Conservation (phyloP, 2,329 filamentous ascomycete species). For the Penicillium sp. region DNA sequence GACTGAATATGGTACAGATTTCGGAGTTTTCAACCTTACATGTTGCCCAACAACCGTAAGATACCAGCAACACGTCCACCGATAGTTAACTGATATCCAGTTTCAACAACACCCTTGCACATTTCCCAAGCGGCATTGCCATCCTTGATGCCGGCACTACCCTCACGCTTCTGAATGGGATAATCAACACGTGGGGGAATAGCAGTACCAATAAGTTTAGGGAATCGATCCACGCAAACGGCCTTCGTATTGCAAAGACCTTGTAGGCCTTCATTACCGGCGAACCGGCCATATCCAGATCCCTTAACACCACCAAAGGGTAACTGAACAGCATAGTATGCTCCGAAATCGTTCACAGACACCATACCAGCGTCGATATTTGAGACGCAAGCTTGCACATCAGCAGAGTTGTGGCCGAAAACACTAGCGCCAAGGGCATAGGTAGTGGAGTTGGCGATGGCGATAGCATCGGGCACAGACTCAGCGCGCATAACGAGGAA, state of each 20-base stretch:
- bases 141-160: slow-evolving; percentile 42
- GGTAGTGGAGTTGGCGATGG: slow-evolving; percentile 76
- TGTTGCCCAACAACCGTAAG: slow-evolving; percentile 38
- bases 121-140: slow-evolving; percentile 64
- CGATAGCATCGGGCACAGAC: slow-evolving; percentile 66
- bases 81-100: slow-evolving; percentile 48
- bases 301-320: slow-evolving; percentile 92
- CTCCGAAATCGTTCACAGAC: slow-evolving; percentile 91
- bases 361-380: slow-evolving; percentile 85
- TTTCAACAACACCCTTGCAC: slow-evolving; percentile 47
- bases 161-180: slow-evolving; percentile 67
- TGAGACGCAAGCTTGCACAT: slow-evolving; percentile 64
- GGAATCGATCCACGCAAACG: slow-evolving; percentile 74
- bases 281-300: slow-evolving; percentile 90
- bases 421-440: slow-evolving; percentile 90
- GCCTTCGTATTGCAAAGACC: slow-evolving; percentile 86
- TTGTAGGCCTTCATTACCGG: slow-evolving; percentile 82
- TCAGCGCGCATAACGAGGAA: slow-evolving; percentile 79
- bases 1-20: background rate
- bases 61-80: slow-evolving; percentile 42
- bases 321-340: slow-evolving; percentile 88
- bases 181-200: slow-evolving; percentile 83
- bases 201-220: slow-evolving; percentile 61
- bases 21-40: slow-evolving; percentile 24
- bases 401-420: slow-evolving; percentile 69